Percentiles rank a stretch among this genome's conserved stretches.
Conservation (phyloP, 768 basidiomycete species). For the Russula foetens region DNA sequence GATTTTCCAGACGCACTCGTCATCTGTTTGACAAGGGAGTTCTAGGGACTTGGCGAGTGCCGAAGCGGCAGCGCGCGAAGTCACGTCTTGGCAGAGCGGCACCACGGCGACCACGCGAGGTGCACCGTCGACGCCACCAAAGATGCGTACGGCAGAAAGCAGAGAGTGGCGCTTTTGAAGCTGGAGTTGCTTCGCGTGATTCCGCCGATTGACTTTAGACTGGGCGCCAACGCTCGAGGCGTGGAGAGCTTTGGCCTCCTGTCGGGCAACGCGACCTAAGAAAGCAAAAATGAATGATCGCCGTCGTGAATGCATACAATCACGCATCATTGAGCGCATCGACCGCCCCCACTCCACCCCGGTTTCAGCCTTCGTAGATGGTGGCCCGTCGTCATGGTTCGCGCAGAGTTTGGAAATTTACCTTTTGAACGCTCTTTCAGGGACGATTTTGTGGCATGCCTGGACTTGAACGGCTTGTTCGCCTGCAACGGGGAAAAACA, state of each 20-base stretch:
- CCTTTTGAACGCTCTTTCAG: conserved; percentile 85
- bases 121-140: conserved; percentile 66
- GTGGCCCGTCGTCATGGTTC: not conserved
- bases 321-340: not conserved
- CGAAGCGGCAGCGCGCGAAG: conserved; percentile 40
- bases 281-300: not conserved
- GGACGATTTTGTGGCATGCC: conserved; percentile 78
- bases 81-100: conserved; percentile 67
- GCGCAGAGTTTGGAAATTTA: conserved; percentile 21
- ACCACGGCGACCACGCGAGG: conserved; percentile 86
- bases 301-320: not conserved
- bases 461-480: conserved; percentile 92
- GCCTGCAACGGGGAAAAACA: conserved; percentile 35
- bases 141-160: conserved; percentile 66
- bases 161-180: conserved; percentile 59
- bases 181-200: conserved; percentile 81
- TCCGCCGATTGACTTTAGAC: conserved; percentile 67
- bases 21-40: conserved; percentile 42
- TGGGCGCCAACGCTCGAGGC: conserved; percentile 52
- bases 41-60: conserved; percentile 56
- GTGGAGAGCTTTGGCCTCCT: conserved; percentile 44
- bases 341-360: too few species aligned
- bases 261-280: conserved; percentile 49
- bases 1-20: conserved; percentile 54
- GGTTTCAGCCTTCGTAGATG: not conserved